These are phyloP conservation scores for Fibroporia radiculosa DNA, from an alignment of 768 basidiomycete species.

Conservation along the genomic window DNA sequence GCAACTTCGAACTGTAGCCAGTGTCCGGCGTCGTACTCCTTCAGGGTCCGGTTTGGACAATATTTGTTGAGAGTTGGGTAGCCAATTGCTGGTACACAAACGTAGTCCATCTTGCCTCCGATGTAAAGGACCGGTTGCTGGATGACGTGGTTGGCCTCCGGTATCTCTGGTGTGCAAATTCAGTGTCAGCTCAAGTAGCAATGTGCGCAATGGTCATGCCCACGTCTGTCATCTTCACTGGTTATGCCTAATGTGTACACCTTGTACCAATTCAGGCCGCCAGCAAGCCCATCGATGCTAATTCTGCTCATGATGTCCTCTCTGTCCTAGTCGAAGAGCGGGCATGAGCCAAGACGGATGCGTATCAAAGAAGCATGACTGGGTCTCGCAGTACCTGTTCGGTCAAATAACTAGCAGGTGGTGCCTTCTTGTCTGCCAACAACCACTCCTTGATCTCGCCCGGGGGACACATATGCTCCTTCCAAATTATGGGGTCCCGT, in stretches of 20 bases:
- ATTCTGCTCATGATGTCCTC: slow-evolving; percentile 16
- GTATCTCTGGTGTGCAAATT: slow-evolving; percentile 10
- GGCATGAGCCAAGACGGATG: neutral
- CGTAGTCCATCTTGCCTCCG: slow-evolving; percentile 27
- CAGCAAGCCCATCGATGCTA: slow-evolving; percentile 24
- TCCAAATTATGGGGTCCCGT: slow-evolving; percentile 27
- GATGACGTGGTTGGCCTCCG: slow-evolving; percentile 20
- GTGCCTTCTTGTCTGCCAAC: slow-evolving; percentile 20
- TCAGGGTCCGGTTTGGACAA: slow-evolving; percentile 21
- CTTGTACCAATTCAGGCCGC: slow-evolving; percentile 32
- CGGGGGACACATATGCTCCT: slow-evolving; percentile 26
- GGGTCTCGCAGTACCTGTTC: slow-evolving; percentile 16
- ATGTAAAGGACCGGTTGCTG: slow-evolving; percentile 32
- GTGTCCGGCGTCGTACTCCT: slow-evolving; percentile 30
- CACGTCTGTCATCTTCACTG: slow-evolving; percentile 22
- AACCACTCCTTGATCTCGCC: slow-evolving; percentile 28
- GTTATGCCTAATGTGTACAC: slow-evolving; percentile 22
- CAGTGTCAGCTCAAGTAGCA: no score
- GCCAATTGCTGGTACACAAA: slow-evolving; percentile 22
- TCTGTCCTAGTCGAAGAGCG: slow-evolving; percentile 17
- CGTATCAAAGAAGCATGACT: no score
- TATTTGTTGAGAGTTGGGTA: slow-evolving; percentile 19
- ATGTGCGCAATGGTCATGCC: slow-evolving; percentile 5
- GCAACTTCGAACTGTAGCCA: slow-evolving; percentile 30
- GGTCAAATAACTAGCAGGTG: slow-evolving; percentile 24